These are phyloP conservation scores for Peniophora sp. DNA, from an alignment of 1,284 basidiomycete species.

Conservation along the genomic window DNA sequence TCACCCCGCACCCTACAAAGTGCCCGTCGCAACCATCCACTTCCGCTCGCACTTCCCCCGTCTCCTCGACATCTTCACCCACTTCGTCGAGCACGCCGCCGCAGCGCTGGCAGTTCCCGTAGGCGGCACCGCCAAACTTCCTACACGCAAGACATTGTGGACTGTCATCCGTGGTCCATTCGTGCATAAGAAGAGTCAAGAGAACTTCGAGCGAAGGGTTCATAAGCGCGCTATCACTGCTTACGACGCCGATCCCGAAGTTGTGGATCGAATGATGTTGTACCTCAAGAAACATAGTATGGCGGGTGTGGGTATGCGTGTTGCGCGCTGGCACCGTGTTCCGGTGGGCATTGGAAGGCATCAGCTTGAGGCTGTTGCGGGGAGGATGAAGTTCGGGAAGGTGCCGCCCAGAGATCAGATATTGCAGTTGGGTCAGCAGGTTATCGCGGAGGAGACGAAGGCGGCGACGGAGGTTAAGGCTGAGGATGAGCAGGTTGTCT, in stretches of 20 bases:
- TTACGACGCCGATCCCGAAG: conserved; percentile 79
- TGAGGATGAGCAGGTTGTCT: background rate
- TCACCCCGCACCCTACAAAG: conserved; percentile 57
- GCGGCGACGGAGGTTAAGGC: conserved; percentile 11
- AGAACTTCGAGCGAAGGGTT: conserved; percentile 88
- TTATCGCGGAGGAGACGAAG: conserved; percentile 35
- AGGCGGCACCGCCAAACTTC: conserved; percentile 62
- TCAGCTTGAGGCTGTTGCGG: conserved; percentile 30
- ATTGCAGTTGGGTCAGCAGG: conserved; percentile 33
- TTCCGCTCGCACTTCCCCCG: conserved; percentile 71
- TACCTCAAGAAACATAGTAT: conserved; percentile 78
- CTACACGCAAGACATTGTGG: conserved; percentile 75
- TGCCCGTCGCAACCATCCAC: conserved; percentile 82
- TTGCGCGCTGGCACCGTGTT: conserved; percentile 70
- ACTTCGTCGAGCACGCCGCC: conserved; percentile 84
- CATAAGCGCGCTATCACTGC: conserved; percentile 87
- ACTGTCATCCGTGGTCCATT: conserved; percentile 88
- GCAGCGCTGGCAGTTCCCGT: conserved; percentile 79
- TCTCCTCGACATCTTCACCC: conserved; percentile 73
- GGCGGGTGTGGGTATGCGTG: conserved; percentile 83
- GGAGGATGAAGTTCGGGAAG: conserved; percentile 15
- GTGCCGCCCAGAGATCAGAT: conserved; percentile 20
- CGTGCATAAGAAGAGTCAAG: conserved; percentile 90
- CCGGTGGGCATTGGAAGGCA: conserved; percentile 56
- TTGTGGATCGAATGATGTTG: conserved; percentile 76